These are phyloP conservation scores for Seiridium cupressi DNA, from an alignment of 2,329 filamentous ascomycete genomes.

Conservation along the genomic window DNA sequence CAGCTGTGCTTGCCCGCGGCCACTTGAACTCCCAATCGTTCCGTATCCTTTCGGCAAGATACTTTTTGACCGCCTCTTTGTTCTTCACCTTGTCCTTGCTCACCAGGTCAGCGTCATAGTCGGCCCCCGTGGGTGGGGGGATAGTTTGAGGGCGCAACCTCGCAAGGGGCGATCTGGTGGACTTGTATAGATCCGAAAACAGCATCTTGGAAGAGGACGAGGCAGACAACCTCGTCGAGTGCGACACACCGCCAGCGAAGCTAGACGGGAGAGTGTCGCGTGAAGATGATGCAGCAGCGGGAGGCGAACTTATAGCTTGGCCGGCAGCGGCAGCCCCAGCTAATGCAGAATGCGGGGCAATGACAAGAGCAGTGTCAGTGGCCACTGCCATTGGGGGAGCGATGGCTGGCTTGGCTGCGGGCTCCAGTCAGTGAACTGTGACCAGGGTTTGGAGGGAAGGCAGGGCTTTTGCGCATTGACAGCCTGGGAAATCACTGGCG, in stretches of 20 bases:
- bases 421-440: background rate
- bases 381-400: background rate
- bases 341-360: constrained; percentile 13
- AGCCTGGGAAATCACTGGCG: background rate
- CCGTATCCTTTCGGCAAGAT: constrained; percentile 51
- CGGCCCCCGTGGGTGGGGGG: constrained; percentile 25
- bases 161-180: constrained; percentile 49
- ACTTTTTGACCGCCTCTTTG: constrained; percentile 60
- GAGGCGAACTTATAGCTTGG: constrained; percentile 7
- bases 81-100: constrained; percentile 62
- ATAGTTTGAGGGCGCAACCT: constrained; percentile 44
- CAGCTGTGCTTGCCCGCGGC: constrained; percentile 34
- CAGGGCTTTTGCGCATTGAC: background rate
- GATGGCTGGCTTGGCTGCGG: background rate
- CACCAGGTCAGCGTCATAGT: constrained; percentile 60
- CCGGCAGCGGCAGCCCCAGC: constrained; percentile 6
- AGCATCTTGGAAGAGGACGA: constrained; percentile 42
- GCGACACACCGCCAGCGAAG: constrained; percentile 10
- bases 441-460: background rate
- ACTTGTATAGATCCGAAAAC: constrained; percentile 59
- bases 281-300: constrained; percentile 3
- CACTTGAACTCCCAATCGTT: constrained; percentile 62
- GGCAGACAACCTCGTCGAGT: constrained; percentile 13
- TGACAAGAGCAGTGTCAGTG: constrained; percentile 9
- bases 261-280: background rate